phyloP scores from a whole-genome alignment of 768 basidiomycete genomes.

The Lentinula lateritia region DNA sequence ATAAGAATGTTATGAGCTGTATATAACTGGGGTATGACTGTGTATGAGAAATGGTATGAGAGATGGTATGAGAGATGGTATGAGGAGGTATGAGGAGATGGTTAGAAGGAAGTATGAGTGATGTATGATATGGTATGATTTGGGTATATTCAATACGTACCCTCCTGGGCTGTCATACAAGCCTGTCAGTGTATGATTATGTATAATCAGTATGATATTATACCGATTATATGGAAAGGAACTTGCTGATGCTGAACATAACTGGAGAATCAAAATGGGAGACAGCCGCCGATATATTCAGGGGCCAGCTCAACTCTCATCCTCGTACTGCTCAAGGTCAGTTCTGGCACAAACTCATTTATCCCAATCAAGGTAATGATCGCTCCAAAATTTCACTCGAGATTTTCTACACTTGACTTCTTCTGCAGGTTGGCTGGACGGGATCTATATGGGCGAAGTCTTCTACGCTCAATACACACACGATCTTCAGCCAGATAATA shows the following conservation, averaged over 20 bases:
- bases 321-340: conserved; percentile 40
- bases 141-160: not conserved
- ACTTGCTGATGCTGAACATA: conserved; percentile 14
- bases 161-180: not conserved
- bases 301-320: conserved; percentile 32
- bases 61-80: no score
- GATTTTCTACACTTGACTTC: not conserved
- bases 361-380: conserved; percentile 34
- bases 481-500: conserved; percentile 27
- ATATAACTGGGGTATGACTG: no score
- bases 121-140: not conserved
- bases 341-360: conserved; percentile 41
- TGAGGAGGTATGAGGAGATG: not conserved
- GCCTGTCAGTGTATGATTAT: not conserved
- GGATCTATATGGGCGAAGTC: conserved; percentile 41
- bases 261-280: conserved; percentile 34
- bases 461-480: conserved; percentile 38
- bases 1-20: no score
- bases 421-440: conserved; percentile 36
- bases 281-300: conserved; percentile 32
- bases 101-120: not conserved
- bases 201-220: not conserved
- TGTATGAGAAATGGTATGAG: no score
- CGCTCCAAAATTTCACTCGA: not conserved
- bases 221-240: not conserved